Percentiles rank a stretch among this genome's conserved stretches.
These are phyloP conservation scores for Sporothrix mexicana DNA, from an alignment of 2,329 filamentous ascomycete species.

Conservation along the genomic window DNA sequence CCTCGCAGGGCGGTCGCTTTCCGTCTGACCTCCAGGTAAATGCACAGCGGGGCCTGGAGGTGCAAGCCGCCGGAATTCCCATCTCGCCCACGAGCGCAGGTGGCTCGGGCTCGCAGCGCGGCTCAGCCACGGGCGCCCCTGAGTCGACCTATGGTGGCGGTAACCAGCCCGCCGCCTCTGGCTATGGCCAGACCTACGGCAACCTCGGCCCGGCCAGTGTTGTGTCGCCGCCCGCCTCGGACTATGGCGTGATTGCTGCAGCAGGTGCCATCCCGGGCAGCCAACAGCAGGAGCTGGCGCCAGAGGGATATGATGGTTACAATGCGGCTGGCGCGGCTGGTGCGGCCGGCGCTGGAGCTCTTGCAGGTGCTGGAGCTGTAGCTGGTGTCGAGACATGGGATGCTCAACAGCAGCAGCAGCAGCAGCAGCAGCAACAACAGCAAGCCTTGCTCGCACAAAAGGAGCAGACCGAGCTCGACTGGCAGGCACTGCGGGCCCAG, in stretches of 20 bases:
- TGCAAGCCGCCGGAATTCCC: constrained; percentile 66
- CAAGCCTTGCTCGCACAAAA: background rate
- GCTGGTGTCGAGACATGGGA: constrained; percentile 2
- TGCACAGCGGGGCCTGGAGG: constrained; percentile 76
- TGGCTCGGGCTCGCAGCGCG: constrained; percentile 58
- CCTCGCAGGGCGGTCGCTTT: constrained; percentile 93
- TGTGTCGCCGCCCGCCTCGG: constrained; percentile 40
- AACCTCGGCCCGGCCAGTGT: background rate
- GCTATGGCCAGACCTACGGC: background rate
- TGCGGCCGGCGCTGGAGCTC: background rate
- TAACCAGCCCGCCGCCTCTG: too few species aligned
- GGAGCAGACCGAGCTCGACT: constrained; percentile 14
- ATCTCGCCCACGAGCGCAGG: constrained; percentile 82
- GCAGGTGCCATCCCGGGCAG: constrained; percentile 61
- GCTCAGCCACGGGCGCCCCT: constrained; percentile 20
- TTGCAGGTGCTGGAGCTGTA: background rate
- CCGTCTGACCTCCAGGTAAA: constrained; percentile 91
- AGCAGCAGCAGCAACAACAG: constrained; percentile 8
- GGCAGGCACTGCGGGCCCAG: constrained; percentile 8
- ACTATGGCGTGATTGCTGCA: constrained; percentile 61
- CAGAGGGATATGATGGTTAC: background rate
- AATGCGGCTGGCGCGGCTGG: background rate
- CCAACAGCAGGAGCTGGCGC: constrained; percentile 39
- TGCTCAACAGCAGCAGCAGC: background rate
- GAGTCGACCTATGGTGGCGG: constrained; percentile 2